Base-by-base conservation (phyloP, 106 monocot genomes). In the Xerophyta viscosa region DNA sequence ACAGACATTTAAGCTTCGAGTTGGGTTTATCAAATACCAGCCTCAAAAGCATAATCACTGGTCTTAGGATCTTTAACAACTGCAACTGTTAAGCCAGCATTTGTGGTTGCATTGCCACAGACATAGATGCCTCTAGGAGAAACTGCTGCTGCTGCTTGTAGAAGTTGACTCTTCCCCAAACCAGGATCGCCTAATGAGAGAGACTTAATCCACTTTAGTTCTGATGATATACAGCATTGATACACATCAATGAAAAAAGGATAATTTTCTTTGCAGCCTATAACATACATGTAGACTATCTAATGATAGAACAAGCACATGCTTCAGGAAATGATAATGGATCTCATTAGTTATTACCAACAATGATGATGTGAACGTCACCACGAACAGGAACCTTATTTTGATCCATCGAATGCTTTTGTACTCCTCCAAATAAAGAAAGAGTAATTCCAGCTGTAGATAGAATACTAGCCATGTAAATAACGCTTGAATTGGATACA, bases 341-440 rank as follows among this genome's bases (percentile, higher is more conserved):
- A 36, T 5, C 11, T 36, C 33, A 52, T 49, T 25, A n/a, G n/a
- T n/a, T 31, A 67, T 71, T 80, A 98, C 98, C 98, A 68, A 98
- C 89, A 63, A 98, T 48, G 50, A 98, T 76, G 54, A 86, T 79
- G 79, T 98, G 98, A 24, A 98, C 90, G 55, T 98, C 98, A 49
- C 98, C 98, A 54, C 98, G 75, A 52, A 98, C 89, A 54, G 98
- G 98, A 52, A 98, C 98, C 62, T 98, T 98, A 54, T 90, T 98
- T 63, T 86, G 82, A 80, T 98, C 86, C 60, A 67, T 68, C 48
- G 89, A 86, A 66, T 98, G 64, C 68, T 86, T 98, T 63, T 98
- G 98, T 22, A 86, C 98, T 60, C 98, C 98, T 51, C 89, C 98
- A 72, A 98, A 98, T 51, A 98, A 63, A 48, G 86, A 70, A 74